A percentile compares a stretch with the other conserved stretches of the same genome.
Evolutionary conservation across 2,329 filamentous ascomycete genomes (phyloP).

Genomic region (Sclerotinia nivalis): DNA sequence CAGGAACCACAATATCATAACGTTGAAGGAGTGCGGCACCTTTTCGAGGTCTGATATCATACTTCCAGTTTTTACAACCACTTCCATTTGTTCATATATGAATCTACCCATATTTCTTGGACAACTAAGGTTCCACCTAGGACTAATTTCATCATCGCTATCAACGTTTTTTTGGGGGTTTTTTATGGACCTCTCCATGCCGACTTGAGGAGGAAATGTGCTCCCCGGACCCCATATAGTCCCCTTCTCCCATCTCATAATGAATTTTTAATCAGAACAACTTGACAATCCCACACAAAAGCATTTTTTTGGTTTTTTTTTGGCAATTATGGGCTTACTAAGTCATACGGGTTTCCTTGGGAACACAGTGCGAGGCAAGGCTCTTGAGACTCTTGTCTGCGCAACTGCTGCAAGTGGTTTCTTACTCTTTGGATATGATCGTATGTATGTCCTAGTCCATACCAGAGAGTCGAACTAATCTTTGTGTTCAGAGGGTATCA

Average conservation of each 20-base stretch:
- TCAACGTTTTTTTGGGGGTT: not conserved
- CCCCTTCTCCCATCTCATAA: conserved; percentile 16
- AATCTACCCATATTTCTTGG: conserved; percentile 14
- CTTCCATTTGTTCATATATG: not conserved
- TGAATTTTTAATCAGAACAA: not conserved
- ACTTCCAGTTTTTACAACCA: not conserved
- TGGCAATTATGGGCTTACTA: conserved; percentile 17
- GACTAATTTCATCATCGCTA: conserved; percentile 18
- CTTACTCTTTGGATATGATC: conserved; percentile 27
- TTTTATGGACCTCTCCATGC: conserved; percentile 17
- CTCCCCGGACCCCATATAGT: conserved; percentile 23
- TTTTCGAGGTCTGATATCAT: conserved; percentile 24
- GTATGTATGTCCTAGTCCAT: conserved; percentile 10
- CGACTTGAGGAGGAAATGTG: not conserved
- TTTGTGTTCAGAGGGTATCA: conserved; percentile 18
- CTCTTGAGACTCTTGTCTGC: conserved; percentile 23
- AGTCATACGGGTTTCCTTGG: conserved; percentile 24
- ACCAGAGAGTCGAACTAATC: not conserved
- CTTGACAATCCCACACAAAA: not conserved
- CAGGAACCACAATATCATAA: not conserved
- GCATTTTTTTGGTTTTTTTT: not conserved
- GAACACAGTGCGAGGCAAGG: conserved; percentile 17
- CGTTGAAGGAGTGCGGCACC: conserved; percentile 2
- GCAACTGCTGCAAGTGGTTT: conserved; percentile 24
- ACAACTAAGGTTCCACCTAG: not conserved